Evolutionary conservation across 2,329 filamentous ascomycete species (phyloP), one percentile per base, ranked within the genome.

Genomic region (Hortaea sp.): DNA sequence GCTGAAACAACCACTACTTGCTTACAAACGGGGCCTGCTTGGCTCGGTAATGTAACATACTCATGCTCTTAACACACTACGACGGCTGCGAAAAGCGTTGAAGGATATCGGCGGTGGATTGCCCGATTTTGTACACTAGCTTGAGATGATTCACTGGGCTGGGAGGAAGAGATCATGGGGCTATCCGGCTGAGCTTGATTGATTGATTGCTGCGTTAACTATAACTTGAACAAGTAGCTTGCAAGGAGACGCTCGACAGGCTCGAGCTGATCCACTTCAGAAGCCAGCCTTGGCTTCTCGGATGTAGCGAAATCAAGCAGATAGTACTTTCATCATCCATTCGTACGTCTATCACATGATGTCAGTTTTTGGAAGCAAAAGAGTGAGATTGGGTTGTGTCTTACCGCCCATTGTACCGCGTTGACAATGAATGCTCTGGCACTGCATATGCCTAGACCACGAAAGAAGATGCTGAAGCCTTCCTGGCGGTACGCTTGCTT

Each of bases 391-490:
- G 20, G 20, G 20, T 2, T 20, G 12, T 34, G 20, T 53, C 58
- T 51, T 45, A 87, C 79, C 27, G 84, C 84, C 89, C 89, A 97
- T 69, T 82, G 79, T n/a, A 87, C 84, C 2, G 90, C 89, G 69
- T 95, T 95, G 35, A 95, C 90, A 44, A 94, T 71, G 63, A 97
- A 95, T 0, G 90, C 90, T 55, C 90, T 74, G 6, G 85, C 67
- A 64, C 86, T 94, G 65, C 90, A 97, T 30, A 95, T 74, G 0
- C 81, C 79, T 38, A 97, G 65, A 1, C 85, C 87, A 65, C 86
- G 76, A 68, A 90, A 92, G 72, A 94, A 94, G 28, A 87, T 85
- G 42, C 75, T 71, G 35, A 82, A 66, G 31, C 83, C 82, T 68
- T 92, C 87, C 5, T 74, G 80, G 49, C 73, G 71, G 60, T 90